phyloP scores from a whole-genome alignment of 192 early-diverging fungal genomes.

The Geranomyces variabilis region DNA sequence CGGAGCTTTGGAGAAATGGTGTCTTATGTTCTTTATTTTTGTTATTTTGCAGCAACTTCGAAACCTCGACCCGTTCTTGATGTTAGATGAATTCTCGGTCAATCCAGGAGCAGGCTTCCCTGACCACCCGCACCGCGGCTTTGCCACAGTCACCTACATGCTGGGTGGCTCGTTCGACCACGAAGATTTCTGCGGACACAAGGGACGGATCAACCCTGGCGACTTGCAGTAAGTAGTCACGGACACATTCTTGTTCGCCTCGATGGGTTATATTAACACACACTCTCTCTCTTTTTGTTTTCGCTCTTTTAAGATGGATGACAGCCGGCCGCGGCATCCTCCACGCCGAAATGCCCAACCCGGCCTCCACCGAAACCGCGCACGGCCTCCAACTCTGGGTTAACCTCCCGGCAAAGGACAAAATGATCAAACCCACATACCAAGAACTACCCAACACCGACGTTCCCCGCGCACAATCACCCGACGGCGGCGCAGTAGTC shows the following conservation, averaged over 20 bases:
- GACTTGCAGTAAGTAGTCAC: slow-evolving; percentile 50
- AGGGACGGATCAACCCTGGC: slow-evolving; percentile 48
- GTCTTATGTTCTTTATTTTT: too few relatives aligned
- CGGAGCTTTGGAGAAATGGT: too few relatives aligned
- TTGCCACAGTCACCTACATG: slow-evolving; percentile 72
- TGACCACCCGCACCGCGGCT: slow-evolving; percentile 67
- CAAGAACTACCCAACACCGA: slow-evolving; percentile 60
- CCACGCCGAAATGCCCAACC: slow-evolving; percentile 46
- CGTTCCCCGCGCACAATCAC: slow-evolving; percentile 61
- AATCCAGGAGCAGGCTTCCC: slow-evolving; percentile 34
- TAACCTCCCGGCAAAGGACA: slow-evolving; percentile 75
- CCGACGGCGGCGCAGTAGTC: slow-evolving; percentile 58
- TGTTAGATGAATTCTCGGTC: slow-evolving; percentile 70
- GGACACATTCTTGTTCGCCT: too few relatives aligned
- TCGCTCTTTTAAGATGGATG: slow-evolving; percentile 57
- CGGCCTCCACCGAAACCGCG: slow-evolving; percentile 16
- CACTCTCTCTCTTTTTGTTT: too few relatives aligned
- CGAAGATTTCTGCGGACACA: slow-evolving; percentile 62
- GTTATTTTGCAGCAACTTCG: not conserved
- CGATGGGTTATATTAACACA: too few relatives aligned
- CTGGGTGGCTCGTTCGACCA: slow-evolving; percentile 60
- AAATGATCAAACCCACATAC: slow-evolving; percentile 62
- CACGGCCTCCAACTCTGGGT: slow-evolving; percentile 69
- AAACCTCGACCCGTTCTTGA: slow-evolving; percentile 60
- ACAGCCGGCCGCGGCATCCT: slow-evolving; percentile 70